phyloP scores from a whole-genome alignment of 768 basidiomycete genomes.

The Kwoniella sp. region DNA sequence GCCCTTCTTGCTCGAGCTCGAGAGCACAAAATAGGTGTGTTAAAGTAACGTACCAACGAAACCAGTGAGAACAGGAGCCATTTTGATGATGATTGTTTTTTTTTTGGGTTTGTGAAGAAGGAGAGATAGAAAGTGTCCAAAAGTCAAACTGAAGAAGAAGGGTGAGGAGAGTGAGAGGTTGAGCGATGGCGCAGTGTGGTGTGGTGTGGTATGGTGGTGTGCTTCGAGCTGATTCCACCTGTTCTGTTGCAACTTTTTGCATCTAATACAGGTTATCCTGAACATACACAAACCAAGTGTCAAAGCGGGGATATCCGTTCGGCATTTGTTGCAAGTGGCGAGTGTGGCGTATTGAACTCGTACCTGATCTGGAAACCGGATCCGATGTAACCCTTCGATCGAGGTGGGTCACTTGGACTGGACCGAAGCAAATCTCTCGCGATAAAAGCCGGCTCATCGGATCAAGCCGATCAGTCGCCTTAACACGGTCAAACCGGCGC shows the following conservation, averaged over 20 bases:
- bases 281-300: not conserved
- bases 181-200: too few species aligned
- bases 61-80: slow-evolving; percentile 20
- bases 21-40: too few species aligned
- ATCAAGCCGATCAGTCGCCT: not conserved
- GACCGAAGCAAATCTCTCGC: too few species aligned
- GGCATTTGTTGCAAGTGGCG: not conserved
- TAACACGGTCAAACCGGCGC: not conserved
- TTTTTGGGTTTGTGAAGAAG: slow-evolving; percentile 1
- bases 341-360: not conserved
- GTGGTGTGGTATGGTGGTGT: not conserved
- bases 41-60: slow-evolving; percentile 7
- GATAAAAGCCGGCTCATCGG: slow-evolving; percentile 1
- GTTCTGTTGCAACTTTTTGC: not conserved
- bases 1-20: too few species aligned
- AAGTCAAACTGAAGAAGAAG: not conserved
- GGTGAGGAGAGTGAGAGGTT: not conserved
- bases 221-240: not conserved
- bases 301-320: slow-evolving; percentile 12
- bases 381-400: too few species aligned
- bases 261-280: too few species aligned
- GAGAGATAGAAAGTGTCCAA: not conserved
- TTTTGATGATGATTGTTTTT: slow-evolving; percentile 15
- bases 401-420: not conserved
- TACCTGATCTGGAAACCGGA: too few species aligned